These are phyloP conservation scores for Harringtonia aguacate DNA, from an alignment of 2,329 filamentous ascomycete genomes.

Conservation along the genomic window DNA sequence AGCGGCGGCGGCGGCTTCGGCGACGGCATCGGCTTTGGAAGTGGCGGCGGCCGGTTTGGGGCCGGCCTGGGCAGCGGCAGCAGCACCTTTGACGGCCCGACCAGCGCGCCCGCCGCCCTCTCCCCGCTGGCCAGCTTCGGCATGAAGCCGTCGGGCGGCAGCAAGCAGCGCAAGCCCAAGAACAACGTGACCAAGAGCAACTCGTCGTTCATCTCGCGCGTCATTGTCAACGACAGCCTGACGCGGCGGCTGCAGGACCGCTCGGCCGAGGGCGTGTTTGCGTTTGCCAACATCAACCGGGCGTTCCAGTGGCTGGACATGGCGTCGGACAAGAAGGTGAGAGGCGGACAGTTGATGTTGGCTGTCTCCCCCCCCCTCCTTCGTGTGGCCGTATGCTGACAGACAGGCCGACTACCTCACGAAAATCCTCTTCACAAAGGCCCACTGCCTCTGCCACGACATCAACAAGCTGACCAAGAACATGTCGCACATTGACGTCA, in stretches of 20 bases:
- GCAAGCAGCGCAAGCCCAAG: conserved; percentile 87
- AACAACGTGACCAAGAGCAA: conserved; percentile 98
- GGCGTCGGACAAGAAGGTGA: conserved; percentile 62
- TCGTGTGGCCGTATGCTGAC: no score
- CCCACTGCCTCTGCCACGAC: conserved; percentile 90
- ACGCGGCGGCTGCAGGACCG: conserved; percentile 72
- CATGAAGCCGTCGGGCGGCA: conserved; percentile 54
- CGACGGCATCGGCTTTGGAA: conserved; percentile 30
- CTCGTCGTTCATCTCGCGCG: conserved; percentile 94
- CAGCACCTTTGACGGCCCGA: no score
- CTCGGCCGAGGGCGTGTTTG: conserved; percentile 68
- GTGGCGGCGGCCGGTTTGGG: not conserved
- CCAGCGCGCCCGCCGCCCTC: conserved; percentile 36
- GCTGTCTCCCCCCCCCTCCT: no score
- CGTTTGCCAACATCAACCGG: conserved; percentile 91
- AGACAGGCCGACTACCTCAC: conserved; percentile 87
- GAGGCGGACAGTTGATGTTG: no score
- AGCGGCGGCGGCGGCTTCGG: conserved; percentile 23
- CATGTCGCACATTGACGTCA: conserved; percentile 70
- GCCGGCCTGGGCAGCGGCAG: no score
- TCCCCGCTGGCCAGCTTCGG: conserved; percentile 65
- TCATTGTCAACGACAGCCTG: conserved; percentile 78
- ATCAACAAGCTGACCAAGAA: conserved; percentile 77
- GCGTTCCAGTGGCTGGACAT: conserved; percentile 95
- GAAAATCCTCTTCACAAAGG: conserved; percentile 95